Evolutionary conservation across 2,329 filamentous ascomycete genomes (phyloP).

Genomic region (Ceratocystis alfenasii): DNA sequence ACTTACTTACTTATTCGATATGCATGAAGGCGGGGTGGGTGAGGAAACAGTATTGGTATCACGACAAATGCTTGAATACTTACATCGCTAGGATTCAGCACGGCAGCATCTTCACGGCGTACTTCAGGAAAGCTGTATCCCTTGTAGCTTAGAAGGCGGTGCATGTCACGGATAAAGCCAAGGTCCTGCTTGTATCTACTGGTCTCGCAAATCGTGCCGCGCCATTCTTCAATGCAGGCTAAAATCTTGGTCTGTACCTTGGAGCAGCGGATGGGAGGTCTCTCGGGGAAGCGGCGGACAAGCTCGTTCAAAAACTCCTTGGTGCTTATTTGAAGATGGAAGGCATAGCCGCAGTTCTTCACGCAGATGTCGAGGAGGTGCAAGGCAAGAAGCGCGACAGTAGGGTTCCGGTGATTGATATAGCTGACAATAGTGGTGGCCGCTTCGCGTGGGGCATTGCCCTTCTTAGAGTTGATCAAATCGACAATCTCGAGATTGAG

Average conservation of each 20-base stretch:
- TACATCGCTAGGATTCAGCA: conserved; percentile 93
- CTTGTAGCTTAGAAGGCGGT: conserved; percentile 88
- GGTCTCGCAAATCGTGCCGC: conserved; percentile 94
- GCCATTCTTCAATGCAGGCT: conserved; percentile 96
- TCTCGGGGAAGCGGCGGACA: conserved; percentile 87
- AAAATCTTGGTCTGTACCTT: conserved; percentile 86
- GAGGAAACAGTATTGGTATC: not conserved
- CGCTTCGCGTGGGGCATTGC: conserved; percentile 85
- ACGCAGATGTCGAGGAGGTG: conserved; percentile 95
- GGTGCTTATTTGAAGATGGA: conserved; percentile 95
- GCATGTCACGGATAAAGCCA: conserved; percentile 96
- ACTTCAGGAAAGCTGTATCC: conserved; percentile 93
- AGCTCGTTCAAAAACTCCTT: conserved; percentile 99
- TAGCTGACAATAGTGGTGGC: conserved; percentile 85
- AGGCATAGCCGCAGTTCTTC: conserved; percentile 98
- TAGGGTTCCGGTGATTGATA: conserved; percentile 94
- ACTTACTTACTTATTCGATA: not conserved
- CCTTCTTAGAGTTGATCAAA: conserved; percentile 95
- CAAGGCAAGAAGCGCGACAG: conserved; percentile 81
- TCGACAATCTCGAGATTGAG: conserved; percentile 94
- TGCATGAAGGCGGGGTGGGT: not conserved
- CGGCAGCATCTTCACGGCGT: conserved; percentile 83
- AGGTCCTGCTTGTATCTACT: conserved; percentile 95
- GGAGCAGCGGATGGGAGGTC: conserved; percentile 73
- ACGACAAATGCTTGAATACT: conserved; percentile 30